Percentiles rank a stretch among this genome's conserved stretches.
Conservation (phyloP, 2,329 filamentous ascomycete species). For the Pezicula neosporulosa region DNA sequence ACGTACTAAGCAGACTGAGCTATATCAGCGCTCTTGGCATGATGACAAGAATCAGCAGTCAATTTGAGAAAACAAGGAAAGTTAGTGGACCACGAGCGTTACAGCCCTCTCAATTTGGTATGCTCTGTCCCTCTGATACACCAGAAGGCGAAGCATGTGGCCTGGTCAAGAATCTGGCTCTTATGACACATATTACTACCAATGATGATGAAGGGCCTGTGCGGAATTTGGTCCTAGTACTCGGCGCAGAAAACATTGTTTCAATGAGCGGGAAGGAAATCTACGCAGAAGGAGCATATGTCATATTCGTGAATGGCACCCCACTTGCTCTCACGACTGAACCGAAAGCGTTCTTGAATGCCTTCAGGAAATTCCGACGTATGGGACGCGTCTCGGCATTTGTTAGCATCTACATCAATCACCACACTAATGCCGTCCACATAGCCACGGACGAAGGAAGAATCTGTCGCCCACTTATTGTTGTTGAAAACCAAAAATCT, state of each 20-base stretch:
- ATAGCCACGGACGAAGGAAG: conserved; percentile 96
- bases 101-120: conserved; percentile 96
- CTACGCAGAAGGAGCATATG: conserved; percentile 78
- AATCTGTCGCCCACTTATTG: conserved; percentile 92
- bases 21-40: conserved; percentile 97
- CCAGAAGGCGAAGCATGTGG: conserved; percentile 98
- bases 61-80: conserved; percentile 98
- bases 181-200: conserved; percentile 99
- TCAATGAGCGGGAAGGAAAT: conserved; percentile 82
- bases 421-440: conserved; percentile 86
- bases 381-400: conserved; percentile 94
- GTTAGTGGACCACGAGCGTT: conserved; percentile 93
- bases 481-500: conserved; percentile 84
- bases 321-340: conserved; percentile 83
- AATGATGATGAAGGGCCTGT: conserved; percentile 92
- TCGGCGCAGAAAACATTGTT: conserved; percentile 81
- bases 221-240: conserved; percentile 77
- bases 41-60: conserved; percentile 98
- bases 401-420: conserved; percentile 93
- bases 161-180: conserved; percentile 92
- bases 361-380: conserved; percentile 81
- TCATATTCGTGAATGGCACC: conserved; percentile 94
- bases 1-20: conserved; percentile 90
- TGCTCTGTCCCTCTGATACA: conserved; percentile 96
- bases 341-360: conserved; percentile 81